phyloP scores from a whole-genome alignment of 495 filamentous ascomycete genomes.

The Aspergillus wentii region DNA sequence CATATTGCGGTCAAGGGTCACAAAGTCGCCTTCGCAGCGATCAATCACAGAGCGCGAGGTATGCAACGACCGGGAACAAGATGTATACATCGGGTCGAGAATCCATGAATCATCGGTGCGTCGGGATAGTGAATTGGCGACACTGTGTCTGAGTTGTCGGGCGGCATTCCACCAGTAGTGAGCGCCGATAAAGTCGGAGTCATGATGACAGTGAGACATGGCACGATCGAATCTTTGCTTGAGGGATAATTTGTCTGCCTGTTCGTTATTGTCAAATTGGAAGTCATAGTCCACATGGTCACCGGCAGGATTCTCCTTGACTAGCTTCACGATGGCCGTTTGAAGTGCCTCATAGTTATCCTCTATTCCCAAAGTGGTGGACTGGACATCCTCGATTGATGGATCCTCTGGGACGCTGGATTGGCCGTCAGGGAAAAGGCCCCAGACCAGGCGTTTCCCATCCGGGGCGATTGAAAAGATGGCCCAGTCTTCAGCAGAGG shows the following conservation, averaged over 20 bases:
- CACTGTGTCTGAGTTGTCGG: slow-evolving; percentile 31
- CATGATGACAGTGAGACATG: slow-evolving; percentile 31
- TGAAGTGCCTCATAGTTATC: slow-evolving; percentile 81
- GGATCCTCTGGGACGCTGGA: slow-evolving; percentile 10
- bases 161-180: slow-evolving; percentile 48
- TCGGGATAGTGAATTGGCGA: slow-evolving; percentile 11
- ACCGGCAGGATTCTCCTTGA: slow-evolving; percentile 69
- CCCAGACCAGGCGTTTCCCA: slow-evolving; percentile 61
- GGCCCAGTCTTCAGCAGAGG: slow-evolving; percentile 40
- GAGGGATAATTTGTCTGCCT: slow-evolving; percentile 17
- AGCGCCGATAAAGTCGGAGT: slow-evolving; percentile 41
- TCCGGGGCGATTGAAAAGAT: slow-evolving; percentile 72
- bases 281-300: slow-evolving; percentile 16
- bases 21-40: slow-evolving; percentile 36
- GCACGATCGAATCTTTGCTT: slow-evolving; percentile 37
- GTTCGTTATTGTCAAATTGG: not conserved
- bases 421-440: slow-evolving; percentile 49
- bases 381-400: slow-evolving; percentile 52
- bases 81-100: slow-evolving; percentile 33
- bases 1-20: slow-evolving; percentile 31
- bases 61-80: slow-evolving; percentile 28
- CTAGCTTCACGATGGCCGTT: slow-evolving; percentile 73
- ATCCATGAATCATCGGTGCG: slow-evolving; percentile 36
- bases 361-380: slow-evolving; percentile 63
- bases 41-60: slow-evolving; percentile 37